Evolutionary conservation across 306 rosid species (phyloP), one percentile per base, ranked within the genome.

Genomic region (Prunus mira): DNA sequence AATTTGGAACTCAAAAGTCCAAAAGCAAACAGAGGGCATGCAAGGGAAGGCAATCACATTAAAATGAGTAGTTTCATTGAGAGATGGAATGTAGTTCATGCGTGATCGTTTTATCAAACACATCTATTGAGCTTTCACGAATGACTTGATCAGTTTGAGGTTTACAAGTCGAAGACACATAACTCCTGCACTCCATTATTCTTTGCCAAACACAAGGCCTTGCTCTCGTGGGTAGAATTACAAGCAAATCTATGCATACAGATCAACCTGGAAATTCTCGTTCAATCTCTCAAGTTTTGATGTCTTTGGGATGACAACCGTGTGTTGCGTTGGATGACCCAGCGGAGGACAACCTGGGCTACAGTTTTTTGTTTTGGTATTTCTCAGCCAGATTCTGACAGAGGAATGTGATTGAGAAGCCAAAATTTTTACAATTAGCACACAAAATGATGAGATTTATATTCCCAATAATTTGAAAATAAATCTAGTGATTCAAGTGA

Each of bases 271-370:
- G 73, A 92, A 83, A 75, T 94, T 94, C 76, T 92, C 95, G 70
- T 89, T 76, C 95, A 92, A 69, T 77, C 98, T 92, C 77, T 89
- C 95, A 12, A 63, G 76, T 69, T 92, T 94, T 8, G 97, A 92
- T 9, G 96, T 65, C 88, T 92, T 94, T 0, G 97, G 98, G 81
- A 94, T 92, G 80, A 92, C 91, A 52, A 77, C 88, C 0, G 90
- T 90, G 78, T 90, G 22, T 22, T 84, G 69, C 95, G 84, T 76
- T 90, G 92, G 22, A 22, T 22, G 22, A 22, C 22, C 22, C 22
- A 22, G 22, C 22, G 22, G 0, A 22, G 22, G 22, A 87, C 85
- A 79, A 94, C 79, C 82, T 94, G 96, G 17, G 97, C 97, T 4
- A 69, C 77, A 52, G 85, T 87, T 81, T 73, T 90, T 71, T 86